Conservation (phyloP, 257 asterid species). For the Gentiana straminea region DNA sequence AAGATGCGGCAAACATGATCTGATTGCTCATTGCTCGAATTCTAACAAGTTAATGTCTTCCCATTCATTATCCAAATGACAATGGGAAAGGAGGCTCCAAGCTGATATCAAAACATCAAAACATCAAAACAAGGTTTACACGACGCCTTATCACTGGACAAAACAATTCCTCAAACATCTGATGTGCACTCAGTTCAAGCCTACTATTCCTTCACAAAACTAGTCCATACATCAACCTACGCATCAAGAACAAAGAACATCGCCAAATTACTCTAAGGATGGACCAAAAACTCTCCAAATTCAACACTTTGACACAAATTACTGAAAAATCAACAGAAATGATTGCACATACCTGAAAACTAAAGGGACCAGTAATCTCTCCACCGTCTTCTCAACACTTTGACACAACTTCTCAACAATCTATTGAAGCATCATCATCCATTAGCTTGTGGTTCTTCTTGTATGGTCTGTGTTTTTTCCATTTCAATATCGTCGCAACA, state of each 20-base stretch:
- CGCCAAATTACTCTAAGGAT: conserved; percentile 53
- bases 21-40: background rate
- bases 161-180: background rate
- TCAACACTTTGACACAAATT: no score
- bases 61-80: conserved; percentile 47
- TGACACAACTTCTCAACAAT: no score
- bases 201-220: conserved; percentile 1
- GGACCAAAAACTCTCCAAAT: conserved; percentile 32
- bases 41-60: conserved; percentile 13
- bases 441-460: conserved; percentile 23
- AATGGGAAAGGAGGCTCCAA: conserved; percentile 83
- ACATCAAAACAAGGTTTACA: conserved; percentile 86
- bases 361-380: no score
- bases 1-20: conserved; percentile 30
- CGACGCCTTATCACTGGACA: conserved; percentile 52
- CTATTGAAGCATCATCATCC: no score
- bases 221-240: conserved; percentile 18
- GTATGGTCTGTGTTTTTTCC: conserved; percentile 16
- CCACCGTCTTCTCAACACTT: no score
- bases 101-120: conserved; percentile 57
- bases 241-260: conserved; percentile 88
- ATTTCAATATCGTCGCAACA: conserved; percentile 20
- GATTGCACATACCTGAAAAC: no score
- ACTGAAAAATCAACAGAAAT: no score
- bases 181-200: conserved; percentile 5